Base-by-base conservation (phyloP, 2,329 filamentous ascomycete genomes). In the Claviceps maximensis region DNA sequence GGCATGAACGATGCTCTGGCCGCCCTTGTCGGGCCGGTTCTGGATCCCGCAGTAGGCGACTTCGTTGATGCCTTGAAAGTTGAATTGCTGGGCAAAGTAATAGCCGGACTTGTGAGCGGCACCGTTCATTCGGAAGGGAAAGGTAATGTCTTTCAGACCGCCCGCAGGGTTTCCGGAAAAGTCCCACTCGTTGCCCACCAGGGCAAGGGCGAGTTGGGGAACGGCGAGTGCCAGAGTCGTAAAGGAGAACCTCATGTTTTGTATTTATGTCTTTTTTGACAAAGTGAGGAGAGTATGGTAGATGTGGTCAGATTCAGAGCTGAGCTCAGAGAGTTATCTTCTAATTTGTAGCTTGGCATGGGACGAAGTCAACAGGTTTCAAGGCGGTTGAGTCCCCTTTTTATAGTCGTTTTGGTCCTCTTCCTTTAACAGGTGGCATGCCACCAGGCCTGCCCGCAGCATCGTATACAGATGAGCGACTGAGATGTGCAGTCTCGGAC, bases 71-170 rank as follows among this genome's bases (percentile, higher is more conserved):
- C 49, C 51, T 2, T 54, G 7, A 25, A 61, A 60, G 23, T 45
- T 31, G 51, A 54, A 62, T 29, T 60, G 58, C 53, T 61, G 54
- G 10, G 60, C 61, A 53, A 59, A 61, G 55, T 59, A 61, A 40
- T 56, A 63, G 10, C 59, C 59, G 1, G 29, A 41, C 4, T 42
- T 21, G 41, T 59, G 60, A 8, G 54, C 36, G 3, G 59, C 58
- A 1, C 54, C 50, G 41, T 54, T 51, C 41, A 61, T 56, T 48
- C 54, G 56, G 36, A 62, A 55, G n/a, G 58, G 56, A 33, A 62
- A 61, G 0, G 58, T 58, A 17, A 62, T 15, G 23, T 44, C 41
- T 17, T 25, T 21, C 21, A 44, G 21, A 17, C 41, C 41, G 15
- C 41, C 41, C 2, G 21, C 12, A 6, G 41, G 41, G 3, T 1